Evolutionary conservation across 2,329 filamentous ascomycete species (phyloP).

Genomic region (Coniochaeta sp.): DNA sequence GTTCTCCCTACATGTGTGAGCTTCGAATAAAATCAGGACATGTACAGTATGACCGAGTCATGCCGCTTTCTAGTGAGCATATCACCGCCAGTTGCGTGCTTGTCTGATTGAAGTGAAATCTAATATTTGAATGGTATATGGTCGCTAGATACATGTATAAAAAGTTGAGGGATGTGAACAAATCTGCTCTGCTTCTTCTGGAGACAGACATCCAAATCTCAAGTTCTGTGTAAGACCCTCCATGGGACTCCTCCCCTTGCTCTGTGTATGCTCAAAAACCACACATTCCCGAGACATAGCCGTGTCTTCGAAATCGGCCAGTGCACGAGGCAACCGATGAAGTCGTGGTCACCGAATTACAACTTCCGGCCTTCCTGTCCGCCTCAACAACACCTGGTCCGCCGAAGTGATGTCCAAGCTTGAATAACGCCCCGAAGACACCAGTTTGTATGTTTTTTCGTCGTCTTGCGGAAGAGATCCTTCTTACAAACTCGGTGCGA

Average conservation of each 20-base stretch:
- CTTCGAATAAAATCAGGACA: no score
- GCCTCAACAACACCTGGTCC: not conserved
- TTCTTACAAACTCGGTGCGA: not conserved
- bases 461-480: no score
- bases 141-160: slow-evolving; percentile 9
- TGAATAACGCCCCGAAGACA: not conserved
- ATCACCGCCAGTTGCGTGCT: not conserved
- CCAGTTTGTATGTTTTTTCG: no score
- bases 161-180: not conserved
- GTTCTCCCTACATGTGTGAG: no score
- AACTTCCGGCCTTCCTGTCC: not conserved
- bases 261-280: not conserved
- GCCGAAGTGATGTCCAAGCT: not conserved
- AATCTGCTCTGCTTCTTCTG: not conserved
- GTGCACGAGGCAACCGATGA: not conserved
- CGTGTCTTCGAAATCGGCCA: not conserved
- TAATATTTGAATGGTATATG: slow-evolving; percentile 6
- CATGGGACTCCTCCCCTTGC: not conserved
- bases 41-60: no score
- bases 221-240: not conserved
- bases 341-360: not conserved
- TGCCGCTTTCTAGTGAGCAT: not conserved
- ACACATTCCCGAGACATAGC: not conserved
- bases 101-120: not conserved
- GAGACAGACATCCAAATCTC: not conserved